A percentile compares a stretch with the other conserved stretches of the same genome.
Evolutionary conservation across 371 early-diverging fungal genomes (phyloP).

Genomic region (Mucor indicus): DNA sequence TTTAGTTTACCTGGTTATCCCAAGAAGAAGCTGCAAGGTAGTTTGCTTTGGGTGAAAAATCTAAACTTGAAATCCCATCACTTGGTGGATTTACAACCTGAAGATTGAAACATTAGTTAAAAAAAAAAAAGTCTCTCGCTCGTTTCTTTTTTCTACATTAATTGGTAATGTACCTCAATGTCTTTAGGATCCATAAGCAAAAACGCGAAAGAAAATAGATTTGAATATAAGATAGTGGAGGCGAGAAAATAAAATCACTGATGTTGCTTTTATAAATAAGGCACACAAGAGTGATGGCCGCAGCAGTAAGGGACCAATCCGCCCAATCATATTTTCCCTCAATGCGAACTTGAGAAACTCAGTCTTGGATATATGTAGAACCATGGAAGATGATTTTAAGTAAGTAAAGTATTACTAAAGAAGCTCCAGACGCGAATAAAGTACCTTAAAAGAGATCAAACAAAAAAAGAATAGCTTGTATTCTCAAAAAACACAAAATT

Average conservation of each 20-base stretch:
- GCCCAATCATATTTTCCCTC: too few species aligned
- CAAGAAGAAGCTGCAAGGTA: constrained; percentile 86
- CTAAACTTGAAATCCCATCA: constrained; percentile 79
- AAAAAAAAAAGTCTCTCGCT: background rate
- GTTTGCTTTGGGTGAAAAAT: constrained; percentile 82
- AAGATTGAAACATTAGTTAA: background rate
- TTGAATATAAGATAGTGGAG: too few species aligned
- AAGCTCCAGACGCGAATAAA: background rate
- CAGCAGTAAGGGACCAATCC: too few species aligned
- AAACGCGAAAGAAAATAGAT: too few species aligned
- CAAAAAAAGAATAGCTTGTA: background rate
- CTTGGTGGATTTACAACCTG: constrained; percentile 71
- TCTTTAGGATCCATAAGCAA: constrained; percentile 24
- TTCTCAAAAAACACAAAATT: background rate
- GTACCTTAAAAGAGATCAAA: background rate
- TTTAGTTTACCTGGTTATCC: constrained; percentile 81
- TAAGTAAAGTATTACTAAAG: too few species aligned
- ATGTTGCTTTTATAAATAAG: background rate
- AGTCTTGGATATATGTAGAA: too few species aligned
- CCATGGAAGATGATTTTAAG: too few species aligned
- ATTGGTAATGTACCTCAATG: constrained; percentile 20
- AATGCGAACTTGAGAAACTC: too few species aligned
- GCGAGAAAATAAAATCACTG: constrained; percentile 1
- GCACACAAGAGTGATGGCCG: too few species aligned
- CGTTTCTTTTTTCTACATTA: background rate